A percentile compares a stretch with the other conserved stretches of the same genome.
Conservation (phyloP, 2,329 filamentous ascomycete genomes). For the Sclerotinia minor region DNA sequence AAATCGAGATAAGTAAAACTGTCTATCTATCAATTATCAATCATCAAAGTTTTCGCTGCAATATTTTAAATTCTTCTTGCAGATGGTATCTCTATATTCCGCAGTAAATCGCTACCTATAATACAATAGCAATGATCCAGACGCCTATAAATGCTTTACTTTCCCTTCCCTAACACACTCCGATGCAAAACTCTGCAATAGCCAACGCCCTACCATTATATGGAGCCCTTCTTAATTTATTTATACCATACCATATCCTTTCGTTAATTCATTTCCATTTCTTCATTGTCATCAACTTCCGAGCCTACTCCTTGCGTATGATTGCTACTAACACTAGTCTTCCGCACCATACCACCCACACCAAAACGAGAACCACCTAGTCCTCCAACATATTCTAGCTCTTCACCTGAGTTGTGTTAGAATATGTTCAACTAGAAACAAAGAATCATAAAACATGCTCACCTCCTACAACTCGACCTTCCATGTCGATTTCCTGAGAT, state of each 20-base stretch:
- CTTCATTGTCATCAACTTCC: constrained; percentile 61
- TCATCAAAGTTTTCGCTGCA: no score
- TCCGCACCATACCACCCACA: constrained; percentile 50
- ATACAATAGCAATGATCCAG: constrained; percentile 6
- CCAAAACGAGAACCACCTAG: constrained; percentile 51
- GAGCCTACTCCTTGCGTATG: constrained; percentile 54
- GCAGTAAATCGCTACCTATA: constrained; percentile 4
- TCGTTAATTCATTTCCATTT: constrained; percentile 55
- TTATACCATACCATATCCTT: constrained; percentile 15
- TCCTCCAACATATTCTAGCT: constrained; percentile 49
- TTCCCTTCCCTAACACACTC: background rate
- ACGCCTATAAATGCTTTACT: constrained; percentile 14
- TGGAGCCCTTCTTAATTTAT: constrained; percentile 16
- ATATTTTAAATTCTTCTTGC: background rate
- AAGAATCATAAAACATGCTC: constrained; percentile 57
- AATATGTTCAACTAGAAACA: constrained; percentile 24
- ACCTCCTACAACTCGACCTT: constrained; percentile 86
- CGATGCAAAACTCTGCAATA: constrained; percentile 17
- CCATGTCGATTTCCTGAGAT: constrained; percentile 88
- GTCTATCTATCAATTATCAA: no score
- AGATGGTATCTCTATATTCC: constrained; percentile 19
- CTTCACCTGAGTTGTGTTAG: constrained; percentile 38
- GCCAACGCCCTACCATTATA: constrained; percentile 8
- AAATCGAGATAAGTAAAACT: no score
- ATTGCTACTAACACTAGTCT: constrained; percentile 61